Evolutionary conservation across 2,329 filamentous ascomycete species (phyloP), one percentile per base, ranked within the genome.

Genomic region (Hypoxylon sp.): DNA sequence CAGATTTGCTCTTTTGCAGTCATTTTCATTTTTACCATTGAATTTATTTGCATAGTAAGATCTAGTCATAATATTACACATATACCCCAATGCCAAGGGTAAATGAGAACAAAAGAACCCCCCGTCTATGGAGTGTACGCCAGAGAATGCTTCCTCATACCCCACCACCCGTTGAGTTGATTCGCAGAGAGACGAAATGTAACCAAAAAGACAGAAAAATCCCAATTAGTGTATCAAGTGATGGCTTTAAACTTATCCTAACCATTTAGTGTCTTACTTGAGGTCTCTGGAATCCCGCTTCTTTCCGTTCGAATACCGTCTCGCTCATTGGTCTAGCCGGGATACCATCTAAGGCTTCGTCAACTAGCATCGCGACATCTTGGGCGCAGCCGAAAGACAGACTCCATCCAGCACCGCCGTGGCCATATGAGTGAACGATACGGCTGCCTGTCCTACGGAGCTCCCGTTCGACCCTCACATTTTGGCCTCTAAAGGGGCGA

Each of bases 391-490:
- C 81, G 66, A 82, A 82, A 0, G 77, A 78, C 61, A 83, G 62
- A 51, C 75, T 80, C 82, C 82, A 84, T 3, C 82, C 83, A 2
- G 81, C 79, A 3, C 81, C 82, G 4, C 82, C 82, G 53, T 84
- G 82, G 1, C 83, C 82, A 66, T 84, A 84, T 1, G 77, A 79
- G 59, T 84, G 82, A 2, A 84, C 77, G 48, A 83, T 80, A n/a
- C 77, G 77, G 68, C 78, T 80, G 9, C 71, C 70, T 14, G 72
- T 63, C 57, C 73, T 61, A 39, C 78, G 76, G 13, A 80, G 73
- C 66, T 84, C 82, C 0, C 81, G 77, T 72, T 84, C 82, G 6
- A 84, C 80, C 8, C 81, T 78, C 3, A 84, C 80, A 50, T 84
- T 82, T 10, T 69, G 73, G 11, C 72, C 70, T 29, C 82, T 70